Evolutionary conservation across 352 stramenopile species (phyloP).

Genomic region (Phytophthora boehmeriae): DNA sequence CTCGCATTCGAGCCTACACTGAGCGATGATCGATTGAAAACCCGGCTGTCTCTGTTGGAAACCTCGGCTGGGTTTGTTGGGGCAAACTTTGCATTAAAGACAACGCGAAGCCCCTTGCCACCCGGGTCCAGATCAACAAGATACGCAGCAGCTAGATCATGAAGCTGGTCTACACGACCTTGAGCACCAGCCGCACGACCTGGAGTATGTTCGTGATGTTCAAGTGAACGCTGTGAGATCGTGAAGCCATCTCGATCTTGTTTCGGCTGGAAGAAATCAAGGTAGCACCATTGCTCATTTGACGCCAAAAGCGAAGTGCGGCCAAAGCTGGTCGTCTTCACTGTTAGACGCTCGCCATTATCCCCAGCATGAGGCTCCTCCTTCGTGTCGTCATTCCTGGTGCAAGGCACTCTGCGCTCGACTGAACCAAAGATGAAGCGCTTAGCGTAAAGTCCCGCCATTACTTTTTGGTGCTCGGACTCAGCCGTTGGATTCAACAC

Average conservation of each 20-base stretch:
- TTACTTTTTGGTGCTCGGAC: slow-evolving; percentile 31
- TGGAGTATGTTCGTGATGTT: neutral
- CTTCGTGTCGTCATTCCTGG: neutral
- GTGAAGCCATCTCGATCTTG: slow-evolving; percentile 26
- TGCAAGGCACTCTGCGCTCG: slow-evolving; percentile 12
- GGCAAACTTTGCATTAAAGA: slow-evolving; percentile 28
- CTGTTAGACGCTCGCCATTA: slow-evolving; percentile 8
- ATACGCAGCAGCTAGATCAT: slow-evolving; percentile 21
- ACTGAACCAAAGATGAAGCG: slow-evolving; percentile 30
- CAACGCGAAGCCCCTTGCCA: slow-evolving; percentile 20
- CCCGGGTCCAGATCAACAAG: slow-evolving; percentile 22
- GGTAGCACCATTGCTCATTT: slow-evolving; percentile 45
- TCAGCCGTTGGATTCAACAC: slow-evolving; percentile 22
- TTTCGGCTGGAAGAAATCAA: slow-evolving; percentile 30
- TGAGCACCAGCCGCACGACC: slow-evolving; percentile 3
- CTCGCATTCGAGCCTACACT: neutral
- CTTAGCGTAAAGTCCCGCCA: slow-evolving; percentile 33
- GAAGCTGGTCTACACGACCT: slow-evolving; percentile 23
- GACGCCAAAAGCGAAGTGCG: slow-evolving; percentile 14
- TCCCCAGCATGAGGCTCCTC: neutral
- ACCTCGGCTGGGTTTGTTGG: neutral
- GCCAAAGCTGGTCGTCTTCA: slow-evolving; percentile 40
- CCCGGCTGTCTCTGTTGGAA: neutral
- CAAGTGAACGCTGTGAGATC: slow-evolving; percentile 26
- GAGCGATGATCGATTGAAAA: neutral